Conservation (phyloP, 495 filamentous ascomycete species). For the Stereocaulon alpinum region DNA sequence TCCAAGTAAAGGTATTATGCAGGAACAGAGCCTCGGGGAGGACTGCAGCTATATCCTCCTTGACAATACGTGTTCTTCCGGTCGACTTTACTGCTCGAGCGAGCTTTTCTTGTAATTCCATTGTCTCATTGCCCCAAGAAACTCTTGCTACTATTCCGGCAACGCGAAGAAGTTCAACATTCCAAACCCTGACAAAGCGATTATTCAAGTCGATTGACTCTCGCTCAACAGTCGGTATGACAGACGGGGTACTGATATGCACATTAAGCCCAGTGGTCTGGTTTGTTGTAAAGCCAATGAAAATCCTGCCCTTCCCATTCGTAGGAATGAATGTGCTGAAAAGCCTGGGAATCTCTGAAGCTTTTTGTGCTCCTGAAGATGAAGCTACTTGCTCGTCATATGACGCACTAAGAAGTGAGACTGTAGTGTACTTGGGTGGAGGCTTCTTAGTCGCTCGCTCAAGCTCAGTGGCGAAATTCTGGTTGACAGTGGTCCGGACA, state of each 20-base stretch:
- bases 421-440: conserved; percentile 72
- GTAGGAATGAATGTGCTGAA: conserved; percentile 85
- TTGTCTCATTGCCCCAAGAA: conserved; percentile 78
- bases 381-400: conserved; percentile 67
- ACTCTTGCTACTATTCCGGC: conserved; percentile 85
- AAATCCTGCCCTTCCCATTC: conserved; percentile 70
- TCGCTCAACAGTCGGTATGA: conserved; percentile 97
- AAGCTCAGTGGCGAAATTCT: conserved; percentile 68
- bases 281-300: conserved; percentile 94
- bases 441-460: conserved; percentile 95
- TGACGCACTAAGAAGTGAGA: conserved; percentile 81
- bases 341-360: conserved; percentile 57
- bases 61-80: conserved; percentile 39
- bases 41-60: conserved; percentile 51
- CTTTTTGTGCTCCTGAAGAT: conserved; percentile 38
- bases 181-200: conserved; percentile 87
- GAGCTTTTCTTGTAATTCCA: conserved; percentile 46
- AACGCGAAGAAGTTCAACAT: conserved; percentile 84
- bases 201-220: conserved; percentile 96
- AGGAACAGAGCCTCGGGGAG: conserved; percentile 52
- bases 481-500: conserved; percentile 58
- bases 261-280: conserved; percentile 91
- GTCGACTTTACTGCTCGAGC: conserved; percentile 27
- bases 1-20: conserved; percentile 64
- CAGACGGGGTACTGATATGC: conserved; percentile 95